Percentiles rank a stretch among this genome's conserved stretches.
Evolutionary conservation across 495 filamentous ascomycete genomes (phyloP).

Genomic region (Trypethelium eluteriae): DNA sequence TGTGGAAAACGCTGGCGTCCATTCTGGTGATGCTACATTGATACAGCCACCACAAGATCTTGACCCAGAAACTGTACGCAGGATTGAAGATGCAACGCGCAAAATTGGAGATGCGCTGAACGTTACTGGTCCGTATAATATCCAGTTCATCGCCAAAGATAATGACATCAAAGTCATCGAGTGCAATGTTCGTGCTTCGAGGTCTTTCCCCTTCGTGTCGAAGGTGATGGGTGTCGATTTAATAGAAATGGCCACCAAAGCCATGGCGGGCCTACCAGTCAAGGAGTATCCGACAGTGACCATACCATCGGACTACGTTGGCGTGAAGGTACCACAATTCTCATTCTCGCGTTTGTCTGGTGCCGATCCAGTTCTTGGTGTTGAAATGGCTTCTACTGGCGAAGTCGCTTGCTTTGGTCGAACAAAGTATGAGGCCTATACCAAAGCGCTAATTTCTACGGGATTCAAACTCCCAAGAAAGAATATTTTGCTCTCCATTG

Average conservation of each 20-base stretch:
- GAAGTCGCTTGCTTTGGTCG: slow-evolving; percentile 94
- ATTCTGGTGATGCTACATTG: slow-evolving; percentile 91
- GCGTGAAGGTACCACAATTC: slow-evolving; percentile 97
- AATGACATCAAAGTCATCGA: slow-evolving; percentile 99
- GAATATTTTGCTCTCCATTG: slow-evolving; percentile 91
- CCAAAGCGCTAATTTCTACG: slow-evolving; percentile 90
- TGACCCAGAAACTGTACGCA: slow-evolving; percentile 73
- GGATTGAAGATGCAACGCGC: slow-evolving; percentile 88
- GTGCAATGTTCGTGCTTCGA: slow-evolving; percentile 92
- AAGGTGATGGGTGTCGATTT: slow-evolving; percentile 98
- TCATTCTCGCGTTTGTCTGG: slow-evolving; percentile 95
- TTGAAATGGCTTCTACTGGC: slow-evolving; percentile 98
- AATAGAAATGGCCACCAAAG: slow-evolving; percentile 98
- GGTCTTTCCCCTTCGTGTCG: slow-evolving; percentile 96
- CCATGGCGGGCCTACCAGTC: slow-evolving; percentile 81
- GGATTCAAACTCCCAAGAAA: slow-evolving; percentile 94
- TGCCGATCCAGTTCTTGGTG: slow-evolving; percentile 90
- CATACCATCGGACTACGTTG: slow-evolving; percentile 75
- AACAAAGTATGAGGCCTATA: slow-evolving; percentile 95
- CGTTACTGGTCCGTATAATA: slow-evolving; percentile 95
- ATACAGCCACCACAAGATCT: slow-evolving; percentile 94
- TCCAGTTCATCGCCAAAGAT: slow-evolving; percentile 99
- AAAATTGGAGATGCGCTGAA: slow-evolving; percentile 95
- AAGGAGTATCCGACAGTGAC: slow-evolving; percentile 68
- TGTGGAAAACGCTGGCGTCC: slow-evolving; percentile 93